phyloP scores from a whole-genome alignment of 1,284 basidiomycete genomes.

The Ganoderma multipileum region DNA sequence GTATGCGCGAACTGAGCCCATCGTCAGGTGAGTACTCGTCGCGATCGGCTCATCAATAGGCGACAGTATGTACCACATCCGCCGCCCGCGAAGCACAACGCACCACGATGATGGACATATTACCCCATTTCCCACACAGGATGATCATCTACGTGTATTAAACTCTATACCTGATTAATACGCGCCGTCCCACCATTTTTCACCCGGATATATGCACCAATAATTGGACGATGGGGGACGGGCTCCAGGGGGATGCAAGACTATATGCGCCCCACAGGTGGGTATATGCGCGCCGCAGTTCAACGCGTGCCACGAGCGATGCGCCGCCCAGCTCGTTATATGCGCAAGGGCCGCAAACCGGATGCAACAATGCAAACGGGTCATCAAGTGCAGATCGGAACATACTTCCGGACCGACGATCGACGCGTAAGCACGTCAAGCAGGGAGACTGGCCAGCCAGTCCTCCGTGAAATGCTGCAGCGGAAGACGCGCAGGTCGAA shows the following conservation, averaged over 20 bases:
- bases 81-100: background rate
- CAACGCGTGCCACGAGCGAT: background rate
- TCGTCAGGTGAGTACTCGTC: background rate
- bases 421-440: background rate
- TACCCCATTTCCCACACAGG: background rate
- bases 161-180: background rate
- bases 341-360: background rate
- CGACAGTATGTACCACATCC: background rate
- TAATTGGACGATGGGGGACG: background rate
- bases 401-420: background rate
- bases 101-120: background rate
- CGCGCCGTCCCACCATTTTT: background rate
- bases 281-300: background rate
- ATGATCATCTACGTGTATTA: background rate
- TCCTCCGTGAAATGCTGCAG: background rate
- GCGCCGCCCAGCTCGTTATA: background rate
- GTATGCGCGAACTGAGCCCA: background rate
- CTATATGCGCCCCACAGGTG: background rate
- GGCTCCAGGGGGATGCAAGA: background rate
- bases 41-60: background rate
- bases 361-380: background rate
- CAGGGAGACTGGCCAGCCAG: background rate
- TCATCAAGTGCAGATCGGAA: background rate
- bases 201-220: background rate
- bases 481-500: background rate